Evolutionary conservation across 768 basidiomycete genomes (phyloP).

Genomic region (Podaxis sp.): DNA sequence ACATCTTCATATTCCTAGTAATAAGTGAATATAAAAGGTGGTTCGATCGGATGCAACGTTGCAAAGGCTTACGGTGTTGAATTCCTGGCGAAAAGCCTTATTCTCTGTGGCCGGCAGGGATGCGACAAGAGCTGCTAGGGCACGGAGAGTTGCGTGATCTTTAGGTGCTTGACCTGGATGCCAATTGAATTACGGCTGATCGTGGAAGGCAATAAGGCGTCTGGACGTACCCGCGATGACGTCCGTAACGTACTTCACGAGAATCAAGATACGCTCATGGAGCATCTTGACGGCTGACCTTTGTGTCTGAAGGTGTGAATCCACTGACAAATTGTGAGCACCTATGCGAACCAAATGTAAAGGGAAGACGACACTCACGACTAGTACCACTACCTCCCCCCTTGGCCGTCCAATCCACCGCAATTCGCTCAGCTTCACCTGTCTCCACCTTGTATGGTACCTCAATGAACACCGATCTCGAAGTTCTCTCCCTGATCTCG

Average conservation of each 20-base stretch:
- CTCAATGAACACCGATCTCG: conserved; percentile 79
- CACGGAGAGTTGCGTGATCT: conserved; percentile 80
- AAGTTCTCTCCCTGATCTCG: conserved; percentile 76
- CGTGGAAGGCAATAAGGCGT: not conserved
- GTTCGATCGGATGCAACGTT: not conserved
- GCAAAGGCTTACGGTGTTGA: conserved; percentile 63
- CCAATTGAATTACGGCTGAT: not conserved
- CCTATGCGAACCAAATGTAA: not conserved
- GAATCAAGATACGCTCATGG: conserved; percentile 81
- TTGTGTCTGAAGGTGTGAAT: conserved; percentile 88
- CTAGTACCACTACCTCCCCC: conserved; percentile 82
- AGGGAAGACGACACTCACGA: conserved; percentile 44
- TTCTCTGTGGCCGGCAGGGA: conserved; percentile 87
- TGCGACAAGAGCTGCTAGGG: conserved; percentile 82
- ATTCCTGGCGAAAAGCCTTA: conserved; percentile 81
- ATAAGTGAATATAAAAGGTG: not conserved
- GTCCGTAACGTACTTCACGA: conserved; percentile 83
- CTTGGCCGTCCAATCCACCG: conserved; percentile 92
- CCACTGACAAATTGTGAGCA: conserved; percentile 50
- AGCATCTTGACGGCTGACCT: conserved; percentile 96
- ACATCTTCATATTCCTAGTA: conserved; percentile 93
- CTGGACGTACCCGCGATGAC: conserved; percentile 63
- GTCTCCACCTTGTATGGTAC: conserved; percentile 90
- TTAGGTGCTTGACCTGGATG: conserved; percentile 62
- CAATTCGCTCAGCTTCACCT: conserved; percentile 97